phyloP scores from a whole-genome alignment of 1,284 basidiomycete species.

The Naganishia albida region DNA sequence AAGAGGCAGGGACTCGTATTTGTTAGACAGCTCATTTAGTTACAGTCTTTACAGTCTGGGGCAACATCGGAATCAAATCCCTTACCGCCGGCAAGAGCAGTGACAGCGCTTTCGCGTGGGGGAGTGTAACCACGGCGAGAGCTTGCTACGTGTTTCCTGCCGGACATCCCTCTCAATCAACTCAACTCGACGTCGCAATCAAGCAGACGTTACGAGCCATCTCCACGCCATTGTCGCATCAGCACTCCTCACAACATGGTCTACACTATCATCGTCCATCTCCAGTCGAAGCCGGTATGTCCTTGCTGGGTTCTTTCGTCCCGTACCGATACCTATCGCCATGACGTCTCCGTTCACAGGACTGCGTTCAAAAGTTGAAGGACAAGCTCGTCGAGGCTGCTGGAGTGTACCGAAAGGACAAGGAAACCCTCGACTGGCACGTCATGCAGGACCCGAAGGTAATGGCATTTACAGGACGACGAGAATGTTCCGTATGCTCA shows the following conservation, averaged over 20 bases:
- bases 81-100: constrained; percentile 17
- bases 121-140: no score
- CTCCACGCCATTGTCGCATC: background rate
- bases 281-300: constrained; percentile 48
- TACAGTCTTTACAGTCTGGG: no score
- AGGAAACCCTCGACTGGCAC: constrained; percentile 50
- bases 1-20: no score
- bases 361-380: constrained; percentile 49
- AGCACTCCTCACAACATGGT: constrained; percentile 41
- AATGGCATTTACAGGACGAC: background rate
- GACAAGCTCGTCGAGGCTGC: constrained; percentile 53
- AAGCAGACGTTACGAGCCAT: background rate
- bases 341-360: constrained; percentile 36
- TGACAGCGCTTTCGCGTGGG: background rate
- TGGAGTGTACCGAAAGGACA: constrained; percentile 50
- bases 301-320: background rate
- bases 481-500: background rate
- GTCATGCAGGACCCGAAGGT: constrained; percentile 53
- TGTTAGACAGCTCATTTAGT: no score
- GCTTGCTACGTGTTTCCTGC: no score
- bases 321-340: background rate
- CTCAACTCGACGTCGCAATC: no score
- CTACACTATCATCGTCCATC: constrained; percentile 54
- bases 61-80: background rate
- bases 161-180: no score